phyloP scores from a whole-genome alignment of 441 rosid genomes.

The Erodium moschatum region DNA sequence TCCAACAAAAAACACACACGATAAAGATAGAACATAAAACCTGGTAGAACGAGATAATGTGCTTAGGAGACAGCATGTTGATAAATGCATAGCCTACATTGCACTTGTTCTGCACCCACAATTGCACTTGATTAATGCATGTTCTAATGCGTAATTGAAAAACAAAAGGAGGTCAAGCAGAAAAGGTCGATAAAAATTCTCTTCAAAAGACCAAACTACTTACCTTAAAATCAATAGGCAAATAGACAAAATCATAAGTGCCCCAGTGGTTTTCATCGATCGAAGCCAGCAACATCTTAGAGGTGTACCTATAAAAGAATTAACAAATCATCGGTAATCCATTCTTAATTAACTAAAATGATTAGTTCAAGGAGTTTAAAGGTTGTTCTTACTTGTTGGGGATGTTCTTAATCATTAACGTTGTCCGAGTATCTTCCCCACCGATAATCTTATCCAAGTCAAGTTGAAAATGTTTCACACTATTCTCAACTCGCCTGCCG shows the following conservation, averaged over 20 bases:
- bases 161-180: no score
- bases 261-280: constrained; percentile 64
- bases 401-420: constrained; percentile 75
- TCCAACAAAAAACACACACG: not conserved
- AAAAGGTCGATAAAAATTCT: not conserved
- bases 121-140: no score
- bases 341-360: no score
- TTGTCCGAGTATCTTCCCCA: constrained; percentile 71
- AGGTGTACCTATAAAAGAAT: constrained; percentile 50
- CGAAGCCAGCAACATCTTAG: constrained; percentile 75
- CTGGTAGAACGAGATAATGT: constrained; percentile 66
- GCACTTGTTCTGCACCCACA: constrained; percentile 74
- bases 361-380: not conserved
- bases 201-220: not conserved
- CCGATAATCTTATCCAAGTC: constrained; percentile 60
- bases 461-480: constrained; percentile 55
- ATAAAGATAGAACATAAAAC: constrained; percentile 22
- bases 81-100: constrained; percentile 85
- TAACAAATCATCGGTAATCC: not conserved
- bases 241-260: constrained; percentile 66
- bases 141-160: no score
- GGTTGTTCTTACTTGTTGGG: constrained; percentile 63
- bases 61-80: constrained; percentile 73
- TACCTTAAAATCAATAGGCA: constrained; percentile 79
- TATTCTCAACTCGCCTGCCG: constrained; percentile 48